Evolutionary conservation across 208 protist species (phyloP).

Genomic region (Herpetomonas tarakana): DNA sequence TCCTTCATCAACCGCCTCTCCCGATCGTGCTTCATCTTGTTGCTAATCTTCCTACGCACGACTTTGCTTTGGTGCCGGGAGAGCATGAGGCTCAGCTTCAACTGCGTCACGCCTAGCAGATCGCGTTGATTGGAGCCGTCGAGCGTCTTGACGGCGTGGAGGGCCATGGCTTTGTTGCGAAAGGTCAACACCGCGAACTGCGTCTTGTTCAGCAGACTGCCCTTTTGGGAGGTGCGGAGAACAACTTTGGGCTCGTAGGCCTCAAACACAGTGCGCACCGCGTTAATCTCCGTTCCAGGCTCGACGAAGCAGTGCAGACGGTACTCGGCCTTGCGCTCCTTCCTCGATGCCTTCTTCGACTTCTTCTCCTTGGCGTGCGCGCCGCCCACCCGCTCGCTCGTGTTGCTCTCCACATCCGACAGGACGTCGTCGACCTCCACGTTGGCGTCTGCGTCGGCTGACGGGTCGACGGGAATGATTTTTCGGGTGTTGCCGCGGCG

Average conservation of each 20-base stretch:
- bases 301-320: slow-evolving; percentile 87
- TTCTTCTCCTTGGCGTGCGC: slow-evolving; percentile 16
- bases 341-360: slow-evolving; percentile 28
- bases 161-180: slow-evolving; percentile 81
- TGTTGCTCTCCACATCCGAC: slow-evolving; percentile 41
- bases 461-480: slow-evolving; percentile 5
- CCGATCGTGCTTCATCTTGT: slow-evolving; percentile 26
- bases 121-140: slow-evolving; percentile 83
- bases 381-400: slow-evolving; percentile 1
- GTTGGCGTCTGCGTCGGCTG: slow-evolving; percentile 19
- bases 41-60: slow-evolving; percentile 49
- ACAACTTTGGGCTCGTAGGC: slow-evolving; percentile 84
- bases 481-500: slow-evolving; percentile 40
- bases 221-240: slow-evolving; percentile 77
- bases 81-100: slow-evolving; percentile 84
- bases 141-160: slow-evolving; percentile 75
- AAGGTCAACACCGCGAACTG: slow-evolving; percentile 90
- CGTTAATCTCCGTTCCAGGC: slow-evolving; percentile 83
- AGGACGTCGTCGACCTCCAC: slow-evolving; percentile 33
- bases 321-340: slow-evolving; percentile 39
- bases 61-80: slow-evolving; percentile 69
- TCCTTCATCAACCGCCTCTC: slow-evolving; percentile 25
- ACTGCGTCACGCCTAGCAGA: slow-evolving; percentile 49
- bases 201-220: slow-evolving; percentile 85
- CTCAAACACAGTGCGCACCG: slow-evolving; percentile 79